Percentiles rank a stretch among this genome's conserved stretches.
These are phyloP conservation scores for Penicillium fimorum DNA, from an alignment of 495 filamentous ascomycete species.

Conservation along the genomic window DNA sequence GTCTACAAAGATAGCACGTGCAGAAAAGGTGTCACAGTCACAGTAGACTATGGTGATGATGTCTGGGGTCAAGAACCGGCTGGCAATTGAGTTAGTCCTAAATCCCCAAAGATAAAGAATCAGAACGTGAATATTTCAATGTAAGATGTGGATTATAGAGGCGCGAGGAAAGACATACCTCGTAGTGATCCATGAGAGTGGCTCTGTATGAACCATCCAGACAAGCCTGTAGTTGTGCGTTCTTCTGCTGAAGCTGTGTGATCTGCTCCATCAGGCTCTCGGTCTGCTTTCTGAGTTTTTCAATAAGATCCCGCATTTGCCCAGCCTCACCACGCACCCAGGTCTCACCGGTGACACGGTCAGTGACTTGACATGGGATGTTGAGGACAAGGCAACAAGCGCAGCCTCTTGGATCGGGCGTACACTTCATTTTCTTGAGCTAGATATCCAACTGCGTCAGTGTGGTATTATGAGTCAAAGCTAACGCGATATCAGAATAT, in stretches of 20 bases:
- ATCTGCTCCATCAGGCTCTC: neutral
- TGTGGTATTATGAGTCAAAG: neutral
- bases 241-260: constrained; percentile 1
- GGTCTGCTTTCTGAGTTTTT: neutral
- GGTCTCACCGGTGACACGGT: constrained; percentile 81
- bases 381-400: constrained; percentile 69
- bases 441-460: constrained; percentile 26
- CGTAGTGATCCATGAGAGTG: neutral
- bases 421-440: constrained; percentile 84
- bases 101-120: neutral
- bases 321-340: constrained; percentile 58
- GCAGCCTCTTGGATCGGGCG: constrained; percentile 69
- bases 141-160: neutral
- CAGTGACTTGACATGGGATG: constrained; percentile 75
- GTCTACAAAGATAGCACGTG: neutral
- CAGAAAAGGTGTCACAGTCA: neutral
- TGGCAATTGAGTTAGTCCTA: neutral
- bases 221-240: neutral
- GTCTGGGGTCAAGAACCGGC: neutral
- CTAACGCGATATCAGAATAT: neutral
- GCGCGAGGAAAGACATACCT: neutral
- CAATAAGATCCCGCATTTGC: constrained; percentile 6
- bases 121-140: neutral
- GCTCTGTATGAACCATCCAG: neutral
- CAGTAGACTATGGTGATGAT: neutral